phyloP scores from a whole-genome alignment of 2,329 filamentous ascomycete genomes.

The Rhytidhysteron rufulum region DNA sequence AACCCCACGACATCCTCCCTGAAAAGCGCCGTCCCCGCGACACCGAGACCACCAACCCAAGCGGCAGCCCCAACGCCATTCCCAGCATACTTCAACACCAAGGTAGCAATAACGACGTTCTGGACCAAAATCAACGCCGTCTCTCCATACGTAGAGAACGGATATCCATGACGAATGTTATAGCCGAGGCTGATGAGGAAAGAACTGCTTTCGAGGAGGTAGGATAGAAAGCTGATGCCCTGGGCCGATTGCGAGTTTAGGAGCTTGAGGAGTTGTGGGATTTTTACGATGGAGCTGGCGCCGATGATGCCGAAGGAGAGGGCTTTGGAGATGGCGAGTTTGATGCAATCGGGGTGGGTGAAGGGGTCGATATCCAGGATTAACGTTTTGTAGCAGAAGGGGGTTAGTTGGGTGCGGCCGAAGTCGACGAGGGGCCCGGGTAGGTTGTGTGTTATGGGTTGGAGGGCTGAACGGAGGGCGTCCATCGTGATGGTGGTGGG shows the following conservation, averaged over 20 bases:
- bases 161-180: conserved; percentile 85
- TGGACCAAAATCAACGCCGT: conserved; percentile 87
- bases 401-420: conserved; percentile 62
- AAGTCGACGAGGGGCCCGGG: conserved; percentile 32
- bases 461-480: conserved; percentile 39
- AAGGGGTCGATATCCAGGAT: conserved; percentile 77
- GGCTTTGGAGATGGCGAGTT: conserved; percentile 85
- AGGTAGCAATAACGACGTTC: conserved; percentile 81
- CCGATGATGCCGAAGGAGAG: conserved; percentile 91
- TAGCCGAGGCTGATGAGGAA: conserved; percentile 91
- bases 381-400: conserved; percentile 79
- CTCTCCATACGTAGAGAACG: conserved; percentile 96
- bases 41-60: conserved; percentile 74
- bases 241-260: conserved; percentile 73
- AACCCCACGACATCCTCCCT: conserved; percentile 61
- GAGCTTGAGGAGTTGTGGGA: conserved; percentile 95
- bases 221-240: conserved; percentile 85
- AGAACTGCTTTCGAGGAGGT: conserved; percentile 83
- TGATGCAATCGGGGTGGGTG: conserved; percentile 73
- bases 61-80: conserved; percentile 64
- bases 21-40: conserved; percentile 67
- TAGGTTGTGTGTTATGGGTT: conserved; percentile 45
- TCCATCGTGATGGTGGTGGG: conserved; percentile 35
- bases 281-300: conserved; percentile 87
- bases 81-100: conserved; percentile 82